phyloP scores from a whole-genome alignment of 208 protist genomes.

The Trichomonas vaginalis region DNA sequence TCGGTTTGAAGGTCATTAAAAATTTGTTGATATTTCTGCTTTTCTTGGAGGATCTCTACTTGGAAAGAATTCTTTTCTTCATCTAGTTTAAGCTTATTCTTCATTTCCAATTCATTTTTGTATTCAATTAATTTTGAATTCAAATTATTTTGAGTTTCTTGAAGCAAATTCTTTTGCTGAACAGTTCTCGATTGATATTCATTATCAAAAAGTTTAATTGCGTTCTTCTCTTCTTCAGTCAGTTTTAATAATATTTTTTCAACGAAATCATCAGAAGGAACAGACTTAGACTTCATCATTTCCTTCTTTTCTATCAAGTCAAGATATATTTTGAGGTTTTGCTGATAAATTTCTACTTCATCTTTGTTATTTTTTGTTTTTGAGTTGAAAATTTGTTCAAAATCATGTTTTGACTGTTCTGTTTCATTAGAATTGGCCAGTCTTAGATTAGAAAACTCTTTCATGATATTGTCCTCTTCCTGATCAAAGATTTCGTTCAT shows the following conservation, averaged over 20 bases:
- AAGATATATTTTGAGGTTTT: background rate
- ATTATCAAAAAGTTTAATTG: background rate
- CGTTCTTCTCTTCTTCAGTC: background rate
- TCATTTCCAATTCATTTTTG: background rate
- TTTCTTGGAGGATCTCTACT: background rate
- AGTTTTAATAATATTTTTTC: background rate
- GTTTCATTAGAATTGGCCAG: background rate
- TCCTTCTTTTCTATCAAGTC: background rate
- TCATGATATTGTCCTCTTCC: background rate
- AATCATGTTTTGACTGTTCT: background rate
- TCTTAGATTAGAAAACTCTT: background rate
- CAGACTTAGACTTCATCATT: background rate
- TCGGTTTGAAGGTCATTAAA: background rate
- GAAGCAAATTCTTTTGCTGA: background rate
- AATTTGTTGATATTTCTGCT: background rate
- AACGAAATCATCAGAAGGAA: background rate
- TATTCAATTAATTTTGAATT: background rate
- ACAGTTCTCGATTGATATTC: background rate
- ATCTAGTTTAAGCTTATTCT: background rate
- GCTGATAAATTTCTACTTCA: background rate
- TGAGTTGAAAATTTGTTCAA: background rate
- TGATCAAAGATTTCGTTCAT: background rate
- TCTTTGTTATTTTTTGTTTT: background rate
- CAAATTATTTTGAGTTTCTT: background rate
- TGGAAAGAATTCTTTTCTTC: background rate